Conservation (phyloP, 306 rosid genomes). For the Vicia villosa region DNA sequence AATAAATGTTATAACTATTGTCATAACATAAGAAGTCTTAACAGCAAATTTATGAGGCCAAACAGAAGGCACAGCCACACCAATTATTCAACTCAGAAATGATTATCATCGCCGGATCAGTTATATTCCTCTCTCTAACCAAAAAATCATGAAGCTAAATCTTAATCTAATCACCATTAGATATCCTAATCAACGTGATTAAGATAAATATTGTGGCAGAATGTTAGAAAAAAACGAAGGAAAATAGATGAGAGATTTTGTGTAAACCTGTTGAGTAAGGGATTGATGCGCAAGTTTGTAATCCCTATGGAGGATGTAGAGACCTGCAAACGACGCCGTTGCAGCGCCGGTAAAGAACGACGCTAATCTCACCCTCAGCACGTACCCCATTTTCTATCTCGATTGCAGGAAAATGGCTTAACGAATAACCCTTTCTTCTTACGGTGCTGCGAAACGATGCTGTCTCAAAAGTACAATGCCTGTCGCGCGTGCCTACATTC, state of each 20-base stretch:
- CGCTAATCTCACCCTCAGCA: constrained; percentile 81
- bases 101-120: background rate
- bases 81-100: constrained; percentile 4
- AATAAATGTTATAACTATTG: background rate
- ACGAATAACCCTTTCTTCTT: background rate
- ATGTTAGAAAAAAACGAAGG: constrained; percentile 1
- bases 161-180: background rate
- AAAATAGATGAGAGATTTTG: background rate
- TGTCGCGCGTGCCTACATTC: background rate
- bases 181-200: background rate
- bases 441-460: constrained; percentile 16
- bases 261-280: constrained; percentile 65
- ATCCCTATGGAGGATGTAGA: constrained; percentile 76
- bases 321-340: constrained; percentile 70
- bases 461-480: background rate
- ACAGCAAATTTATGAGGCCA: background rate
- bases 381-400: constrained; percentile 68
- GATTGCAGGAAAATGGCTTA: background rate
- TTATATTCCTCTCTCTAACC: background rate
- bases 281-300: constrained; percentile 78
- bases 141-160: too few relatives aligned
- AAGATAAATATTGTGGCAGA: background rate
- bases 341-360: constrained; percentile 90
- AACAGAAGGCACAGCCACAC: background rate
- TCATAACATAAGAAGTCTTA: background rate